Evolutionary conservation across 2,329 filamentous ascomycete species (phyloP), one percentile per base, ranked within the genome.

Genomic region (Claviceps sp.): DNA sequence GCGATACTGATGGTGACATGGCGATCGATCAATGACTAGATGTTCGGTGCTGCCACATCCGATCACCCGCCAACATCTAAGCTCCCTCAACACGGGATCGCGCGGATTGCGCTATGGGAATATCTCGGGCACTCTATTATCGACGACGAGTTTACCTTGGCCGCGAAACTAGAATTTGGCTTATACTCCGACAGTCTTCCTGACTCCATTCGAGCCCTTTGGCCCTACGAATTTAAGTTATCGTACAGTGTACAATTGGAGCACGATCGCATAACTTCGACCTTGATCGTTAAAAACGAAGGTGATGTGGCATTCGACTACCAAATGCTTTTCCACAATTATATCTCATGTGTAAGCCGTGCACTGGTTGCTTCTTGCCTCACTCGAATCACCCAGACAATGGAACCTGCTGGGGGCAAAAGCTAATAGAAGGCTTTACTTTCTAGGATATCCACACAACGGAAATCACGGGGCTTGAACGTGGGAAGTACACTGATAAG

Each of bases 131-230:
- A 91, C 71, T 88, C 84, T 44, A 71, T 71, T 50, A 72, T 69
- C 58, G 71, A 73, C 64, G 71, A 73, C 64, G 59, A 69, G 67
- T 54, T 55, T 77, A 86, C 63, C 74, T 81, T 62, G 40, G 83
- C 82, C 47, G 83, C 97, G 58, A 96, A 95, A 76, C 83, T 98
- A 54, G 93, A 98, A 72, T 97, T 98, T 67, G 93, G 91, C 29
- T 82, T 98, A 38, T 88, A 85, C 49, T 78, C 81, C 29, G 75
- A 78, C 49, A 85, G 83, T 63, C 73, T 97, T 52, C 78, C 77
- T 58, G 80, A 83, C 0, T 78, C 83, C 44, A 77, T 79, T 58
- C 80, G 79, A 63, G 77, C 79, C 60, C 78, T 83, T 23, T 98
- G 93, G 93, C 84, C 86, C 2, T 85, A 85, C 64, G 82, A 86